A percentile compares a stretch with the other conserved stretches of the same genome.
phyloP scores from a whole-genome alignment of 345 rosid genomes.

The Pelargonium nanum region DNA sequence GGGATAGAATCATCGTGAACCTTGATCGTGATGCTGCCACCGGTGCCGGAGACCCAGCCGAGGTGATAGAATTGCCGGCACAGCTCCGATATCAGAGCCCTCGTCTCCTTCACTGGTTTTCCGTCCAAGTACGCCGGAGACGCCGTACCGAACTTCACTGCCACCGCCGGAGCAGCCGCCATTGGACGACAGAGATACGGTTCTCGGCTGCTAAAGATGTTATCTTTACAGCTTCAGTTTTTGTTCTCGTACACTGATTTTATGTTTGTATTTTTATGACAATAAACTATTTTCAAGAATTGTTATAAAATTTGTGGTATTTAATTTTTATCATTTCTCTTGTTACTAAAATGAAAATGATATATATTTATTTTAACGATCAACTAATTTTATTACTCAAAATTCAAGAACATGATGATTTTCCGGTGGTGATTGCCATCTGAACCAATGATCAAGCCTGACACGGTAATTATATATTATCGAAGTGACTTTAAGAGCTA shows the following conservation, averaged over 20 bases:
- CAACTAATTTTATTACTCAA: too few species aligned
- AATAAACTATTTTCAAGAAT: too few species aligned
- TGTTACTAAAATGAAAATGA: too few species aligned
- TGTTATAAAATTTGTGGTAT: too few species aligned
- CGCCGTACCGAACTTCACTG: constrained; percentile 20
- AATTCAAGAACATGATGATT: too few species aligned
- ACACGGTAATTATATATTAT: too few species aligned
- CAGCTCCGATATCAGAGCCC: constrained; percentile 54
- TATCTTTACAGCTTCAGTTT: neutral
- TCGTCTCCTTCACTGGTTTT: constrained; percentile 51
- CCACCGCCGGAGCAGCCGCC: constrained; percentile 7
- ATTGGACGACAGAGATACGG: neutral
- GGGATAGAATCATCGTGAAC: constrained; percentile 74
- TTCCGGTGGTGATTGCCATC: too few species aligned
- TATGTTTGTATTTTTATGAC: too few species aligned
- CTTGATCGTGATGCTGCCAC: constrained; percentile 84
- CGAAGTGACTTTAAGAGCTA: too few species aligned
- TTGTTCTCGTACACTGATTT: neutral
- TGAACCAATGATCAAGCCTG: too few species aligned
- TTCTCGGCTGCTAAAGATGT: neutral
- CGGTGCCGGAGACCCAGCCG: constrained; percentile 96
- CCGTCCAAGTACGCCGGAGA: constrained; percentile 66
- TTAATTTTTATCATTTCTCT: too few species aligned
- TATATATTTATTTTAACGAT: too few species aligned
- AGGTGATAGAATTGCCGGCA: constrained; percentile 79